phyloP scores from a whole-genome alignment of 768 basidiomycete genomes.

The Crucibulum laeve region DNA sequence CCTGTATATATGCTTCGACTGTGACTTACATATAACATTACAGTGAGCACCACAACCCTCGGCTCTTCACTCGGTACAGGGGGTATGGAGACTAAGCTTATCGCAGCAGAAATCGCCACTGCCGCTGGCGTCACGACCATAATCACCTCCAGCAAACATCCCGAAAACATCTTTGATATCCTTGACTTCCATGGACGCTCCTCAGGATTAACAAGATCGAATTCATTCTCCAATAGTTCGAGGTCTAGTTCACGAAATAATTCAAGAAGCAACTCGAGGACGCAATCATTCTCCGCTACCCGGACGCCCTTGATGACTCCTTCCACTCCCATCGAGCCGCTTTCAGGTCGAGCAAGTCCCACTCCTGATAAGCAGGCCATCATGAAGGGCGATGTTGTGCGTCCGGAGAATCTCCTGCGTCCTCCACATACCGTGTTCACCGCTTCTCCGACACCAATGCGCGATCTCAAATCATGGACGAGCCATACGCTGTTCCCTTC shows the following conservation, averaged over 20 bases:
- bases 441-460: conserved; percentile 64
- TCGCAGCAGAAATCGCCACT: conserved; percentile 96
- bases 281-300: no score
- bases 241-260: no score
- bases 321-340: conserved; percentile 25
- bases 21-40: conserved; percentile 2
- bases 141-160: conserved; percentile 80
- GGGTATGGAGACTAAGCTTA: conserved; percentile 99
- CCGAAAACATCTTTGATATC: conserved; percentile 71
- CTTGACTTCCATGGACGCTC: conserved; percentile 73
- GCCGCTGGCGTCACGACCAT: conserved; percentile 92
- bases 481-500: conserved; percentile 90
- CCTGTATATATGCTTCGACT: neutral
- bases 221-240: no score
- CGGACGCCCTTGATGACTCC: neutral
- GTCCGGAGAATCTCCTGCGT: conserved; percentile 25
- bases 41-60: conserved; percentile 89
- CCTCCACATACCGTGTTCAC: conserved; percentile 90
- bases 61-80: conserved; percentile 95
- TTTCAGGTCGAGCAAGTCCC: conserved; percentile 13
- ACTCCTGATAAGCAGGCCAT: conserved; percentile 2
- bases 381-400: conserved; percentile 15
- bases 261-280: no score
- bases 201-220: no score
- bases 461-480: conserved; percentile 94